phyloP scores from a whole-genome alignment of 495 filamentous ascomycete species.

The Jackrogersella multiformis region DNA sequence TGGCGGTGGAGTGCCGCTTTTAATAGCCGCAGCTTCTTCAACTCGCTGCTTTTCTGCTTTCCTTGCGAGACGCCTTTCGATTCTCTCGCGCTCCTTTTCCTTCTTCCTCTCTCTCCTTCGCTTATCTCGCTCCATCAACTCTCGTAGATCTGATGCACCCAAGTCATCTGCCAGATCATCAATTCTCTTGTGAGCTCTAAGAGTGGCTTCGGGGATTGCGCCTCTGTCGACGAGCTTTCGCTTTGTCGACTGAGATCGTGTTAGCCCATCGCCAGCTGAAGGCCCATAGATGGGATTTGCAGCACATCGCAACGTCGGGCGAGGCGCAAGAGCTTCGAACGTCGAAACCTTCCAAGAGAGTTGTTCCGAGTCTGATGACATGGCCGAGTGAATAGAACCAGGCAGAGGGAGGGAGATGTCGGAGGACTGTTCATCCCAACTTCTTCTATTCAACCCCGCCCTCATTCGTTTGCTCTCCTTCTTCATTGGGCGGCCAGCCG shows the following conservation, averaged over 20 bases:
- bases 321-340: conserved; percentile 77
- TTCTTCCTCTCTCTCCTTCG: conserved; percentile 78
- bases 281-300: conserved; percentile 64
- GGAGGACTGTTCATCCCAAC: conserved; percentile 70
- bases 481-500: conserved; percentile 60
- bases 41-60: conserved; percentile 72
- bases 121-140: conserved; percentile 85
- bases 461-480: conserved; percentile 71
- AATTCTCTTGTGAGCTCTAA: conserved; percentile 74
- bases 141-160: conserved; percentile 78
- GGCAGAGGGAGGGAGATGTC: conserved; percentile 76
- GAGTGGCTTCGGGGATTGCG: conserved; percentile 68
- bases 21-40: conserved; percentile 50
- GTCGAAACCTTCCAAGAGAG: conserved; percentile 77
- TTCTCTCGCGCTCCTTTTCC: conserved; percentile 73
- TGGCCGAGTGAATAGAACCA: conserved; percentile 75
- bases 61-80: conserved; percentile 73
- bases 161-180: conserved; percentile 84
- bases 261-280: conserved; percentile 26
- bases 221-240: conserved; percentile 56
- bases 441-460: conserved; percentile 62
- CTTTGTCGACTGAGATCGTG: conserved; percentile 53
- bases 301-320: conserved; percentile 79
- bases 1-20: conserved; percentile 59
- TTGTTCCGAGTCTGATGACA: conserved; percentile 76